These are phyloP conservation scores for Decorospora gaudefroyi DNA, from an alignment of 2,329 filamentous ascomycete genomes.

Conservation along the genomic window DNA sequence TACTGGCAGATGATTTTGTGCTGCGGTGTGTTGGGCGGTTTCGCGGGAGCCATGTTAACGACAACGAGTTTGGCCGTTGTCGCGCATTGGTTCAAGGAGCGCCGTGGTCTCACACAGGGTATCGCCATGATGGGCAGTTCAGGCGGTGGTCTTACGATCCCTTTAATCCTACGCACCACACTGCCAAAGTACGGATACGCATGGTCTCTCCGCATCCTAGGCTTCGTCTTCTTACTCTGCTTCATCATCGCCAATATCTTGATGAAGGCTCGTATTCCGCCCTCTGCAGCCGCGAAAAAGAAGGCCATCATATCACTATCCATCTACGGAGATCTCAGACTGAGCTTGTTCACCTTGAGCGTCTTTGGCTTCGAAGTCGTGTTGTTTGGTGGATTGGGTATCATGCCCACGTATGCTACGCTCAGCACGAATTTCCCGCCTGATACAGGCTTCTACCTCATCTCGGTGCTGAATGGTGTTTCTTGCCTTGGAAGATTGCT, in stretches of 20 bases:
- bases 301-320: constrained; percentile 44
- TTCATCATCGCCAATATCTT: constrained; percentile 42
- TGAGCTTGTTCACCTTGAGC: constrained; percentile 43
- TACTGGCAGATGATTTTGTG: constrained; percentile 53
- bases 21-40: constrained; percentile 48
- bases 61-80: constrained; percentile 46
- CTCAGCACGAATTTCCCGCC: constrained; percentile 42
- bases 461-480: constrained; percentile 49
- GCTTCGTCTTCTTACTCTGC: constrained; percentile 43
- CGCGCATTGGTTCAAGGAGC: constrained; percentile 48
- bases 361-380: constrained; percentile 47
- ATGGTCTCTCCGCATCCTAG: constrained; percentile 49
- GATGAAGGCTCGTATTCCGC: constrained; percentile 44
- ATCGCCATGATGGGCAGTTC: constrained; percentile 48
- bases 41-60: constrained; percentile 47
- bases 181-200: constrained; percentile 44
- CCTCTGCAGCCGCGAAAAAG: constrained; percentile 36
- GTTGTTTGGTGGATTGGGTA: constrained; percentile 50
- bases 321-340: constrained; percentile 41
- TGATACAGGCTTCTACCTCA: constrained; percentile 44
- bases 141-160: constrained; percentile 45
- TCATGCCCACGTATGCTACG: constrained; percentile 50
- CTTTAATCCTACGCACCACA: constrained; percentile 42
- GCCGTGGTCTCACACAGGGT: constrained; percentile 46
- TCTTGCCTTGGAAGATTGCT: constrained; percentile 50